A percentile compares a stretch with the other conserved stretches of the same genome.
Evolutionary conservation across 306 rosid genomes (phyloP).

Genomic region (Myrica gale): DNA sequence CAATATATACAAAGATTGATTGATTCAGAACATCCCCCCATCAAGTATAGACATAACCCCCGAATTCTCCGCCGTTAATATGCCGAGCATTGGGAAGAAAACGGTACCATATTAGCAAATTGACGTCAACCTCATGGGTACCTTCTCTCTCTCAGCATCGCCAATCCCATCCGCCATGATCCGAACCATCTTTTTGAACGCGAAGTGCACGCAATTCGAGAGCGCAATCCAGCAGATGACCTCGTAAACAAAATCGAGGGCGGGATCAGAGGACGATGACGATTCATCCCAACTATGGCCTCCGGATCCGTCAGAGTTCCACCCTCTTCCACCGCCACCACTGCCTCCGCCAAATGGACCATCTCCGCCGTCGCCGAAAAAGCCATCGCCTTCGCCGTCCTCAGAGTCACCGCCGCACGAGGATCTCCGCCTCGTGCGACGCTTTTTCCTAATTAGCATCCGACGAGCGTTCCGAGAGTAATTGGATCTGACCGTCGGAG

Average conservation of each 20-base stretch:
- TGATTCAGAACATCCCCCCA: neutral
- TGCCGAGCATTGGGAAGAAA: conserved; percentile 14
- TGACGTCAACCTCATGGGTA: conserved; percentile 56
- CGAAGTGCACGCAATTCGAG: conserved; percentile 78
- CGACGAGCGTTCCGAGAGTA: conserved; percentile 42
- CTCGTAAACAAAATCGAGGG: conserved; percentile 79
- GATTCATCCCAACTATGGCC: conserved; percentile 67
- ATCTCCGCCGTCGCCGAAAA: conserved; percentile 48
- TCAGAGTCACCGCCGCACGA: conserved; percentile 42
- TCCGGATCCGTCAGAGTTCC: conserved; percentile 74
- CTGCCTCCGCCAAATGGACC: conserved; percentile 44
- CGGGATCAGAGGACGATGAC: conserved; percentile 66
- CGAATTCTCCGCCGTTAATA: neutral
- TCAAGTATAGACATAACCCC: conserved; percentile 1
- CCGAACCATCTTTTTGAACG: conserved; percentile 67
- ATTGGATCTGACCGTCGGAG: conserved; percentile 60
- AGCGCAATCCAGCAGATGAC: conserved; percentile 83
- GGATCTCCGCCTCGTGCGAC: conserved; percentile 55
- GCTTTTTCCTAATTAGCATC: conserved; percentile 56
- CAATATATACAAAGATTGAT: conserved; percentile 22
- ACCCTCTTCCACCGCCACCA: conserved; percentile 52
- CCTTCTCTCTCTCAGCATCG: conserved; percentile 61
- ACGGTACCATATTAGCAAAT: conserved; percentile 48
- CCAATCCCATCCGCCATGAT: conserved; percentile 54
- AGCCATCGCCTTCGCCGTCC: conserved; percentile 43